Percentiles rank a stretch among this genome's conserved stretches.
These are phyloP conservation scores for Saccharomycopsis sp. DNA, from an alignment of 805 yeast species.

Conservation along the genomic window DNA sequence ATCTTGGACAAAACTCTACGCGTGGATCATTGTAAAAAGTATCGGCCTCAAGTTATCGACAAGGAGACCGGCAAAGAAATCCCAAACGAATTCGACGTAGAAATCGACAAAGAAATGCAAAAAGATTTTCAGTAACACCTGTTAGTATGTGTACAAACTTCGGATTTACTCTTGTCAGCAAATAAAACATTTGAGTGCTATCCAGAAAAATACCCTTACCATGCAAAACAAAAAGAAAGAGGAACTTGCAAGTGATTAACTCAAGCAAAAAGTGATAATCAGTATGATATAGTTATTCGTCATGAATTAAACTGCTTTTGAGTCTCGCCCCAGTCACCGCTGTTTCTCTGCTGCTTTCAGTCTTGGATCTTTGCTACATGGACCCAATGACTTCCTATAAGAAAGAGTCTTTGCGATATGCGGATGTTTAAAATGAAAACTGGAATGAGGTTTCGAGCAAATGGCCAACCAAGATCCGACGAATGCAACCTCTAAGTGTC, in stretches of 20 bases:
- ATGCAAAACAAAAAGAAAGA: background rate
- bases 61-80: conserved; percentile 21
- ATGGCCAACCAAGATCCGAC: background rate
- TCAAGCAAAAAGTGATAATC: too few species aligned
- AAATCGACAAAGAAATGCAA: conserved; percentile 14
- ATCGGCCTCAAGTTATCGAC: conserved; percentile 4
- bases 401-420: too few species aligned
- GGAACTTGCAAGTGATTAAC: background rate
- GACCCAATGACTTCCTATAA: background rate
- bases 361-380: background rate
- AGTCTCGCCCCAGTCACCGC: background rate
- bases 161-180: background rate
- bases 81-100: conserved; percentile 13
- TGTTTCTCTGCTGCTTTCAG: background rate
- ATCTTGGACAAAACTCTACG: conserved; percentile 44
- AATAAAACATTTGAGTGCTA: too few species aligned
- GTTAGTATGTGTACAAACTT: background rate
- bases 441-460: too few species aligned
- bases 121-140: conserved; percentile 12
- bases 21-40: conserved; percentile 52
- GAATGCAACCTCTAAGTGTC: background rate
- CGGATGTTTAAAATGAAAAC: too few species aligned
- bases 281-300: background rate
- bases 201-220: too few species aligned
- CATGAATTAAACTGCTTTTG: background rate